Conservation (phyloP, 345 rosid species). For the Eucalyptus curtisii region DNA sequence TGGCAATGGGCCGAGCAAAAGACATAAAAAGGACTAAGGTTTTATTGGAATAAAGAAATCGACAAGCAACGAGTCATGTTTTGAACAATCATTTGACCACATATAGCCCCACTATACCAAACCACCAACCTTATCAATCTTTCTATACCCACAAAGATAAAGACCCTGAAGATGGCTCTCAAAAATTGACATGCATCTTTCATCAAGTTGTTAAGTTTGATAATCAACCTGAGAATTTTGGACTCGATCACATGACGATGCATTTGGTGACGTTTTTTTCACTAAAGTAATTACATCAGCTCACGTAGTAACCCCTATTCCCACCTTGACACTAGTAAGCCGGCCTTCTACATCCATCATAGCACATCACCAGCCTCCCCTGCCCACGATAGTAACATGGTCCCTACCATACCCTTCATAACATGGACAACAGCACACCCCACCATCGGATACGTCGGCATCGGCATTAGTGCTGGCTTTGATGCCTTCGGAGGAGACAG, state of each 20-base stretch:
- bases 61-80: neutral
- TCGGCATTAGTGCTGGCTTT: neutral
- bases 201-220: neutral
- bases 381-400: neutral
- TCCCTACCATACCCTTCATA: neutral
- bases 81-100: neutral
- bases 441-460: neutral
- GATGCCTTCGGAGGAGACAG: neutral
- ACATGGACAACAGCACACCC: neutral
- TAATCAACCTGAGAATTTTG: neutral
- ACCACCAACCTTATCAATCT: too few species aligned
- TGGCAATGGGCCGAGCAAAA: neutral
- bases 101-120: too few species aligned
- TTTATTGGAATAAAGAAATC: neutral
- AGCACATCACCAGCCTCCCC: neutral
- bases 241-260: slow-evolving; percentile 22
- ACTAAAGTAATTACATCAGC: slow-evolving; percentile 22
- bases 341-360: neutral
- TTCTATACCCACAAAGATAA: neutral
- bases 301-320: neutral
- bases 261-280: slow-evolving; percentile 45
- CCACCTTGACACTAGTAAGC: slow-evolving; percentile 48
- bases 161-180: neutral
- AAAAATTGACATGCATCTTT: too few species aligned
- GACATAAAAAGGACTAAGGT: neutral